Evolutionary conservation across 1,139 yeast species (phyloP), one percentile per base, ranked within the genome.

Genomic region (Yamadazyma songkhlaensis): DNA sequence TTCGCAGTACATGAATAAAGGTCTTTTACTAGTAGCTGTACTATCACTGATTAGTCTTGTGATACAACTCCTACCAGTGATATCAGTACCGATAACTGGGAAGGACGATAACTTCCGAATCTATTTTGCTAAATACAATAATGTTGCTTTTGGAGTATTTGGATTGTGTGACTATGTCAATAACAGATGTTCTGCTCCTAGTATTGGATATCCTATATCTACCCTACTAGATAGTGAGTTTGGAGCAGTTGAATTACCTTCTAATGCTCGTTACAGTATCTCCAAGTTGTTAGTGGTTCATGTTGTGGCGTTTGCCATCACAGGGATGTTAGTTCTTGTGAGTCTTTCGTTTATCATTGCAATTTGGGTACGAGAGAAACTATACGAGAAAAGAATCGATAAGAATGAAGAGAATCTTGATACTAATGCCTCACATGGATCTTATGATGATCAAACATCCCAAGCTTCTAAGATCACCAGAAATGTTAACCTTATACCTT

Each of bases 221-320:
- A 17, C 25, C 9, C 17, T 33, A 6, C 14, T 38, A 57, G 12
- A 46, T 43, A 8, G 45, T 46, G 27, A 57, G 48, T 37, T 50
- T 54, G 40, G 49, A 42, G 64, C 60, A 3, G 57, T 63, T 3
- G 57, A 58, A 36, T 58, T 71, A 22, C 77, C 77, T 7, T 67
- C 74, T 6, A 48, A 56, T 28, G 73, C 74, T 3, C 51, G 69
- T 5, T 62, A 62, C 40, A 59, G 72, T 29, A 64, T 71, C 27
- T 67, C 74, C 22, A 70, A 70, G 46, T 46, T 71, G 21, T 51
- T 71, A 36, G 70, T 70, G 25, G 72, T 70, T 27, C 77, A 71
- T 48, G 67, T 69, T 13, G 55, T 71, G n/a, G 72, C 69, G 2
- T 66, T 70, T 46, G 60, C 64, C 23, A 55, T 67, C 40, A 54